Base-by-base conservation (phyloP, 2,329 filamentous ascomycete genomes). In the Diaporthe helianthi region DNA sequence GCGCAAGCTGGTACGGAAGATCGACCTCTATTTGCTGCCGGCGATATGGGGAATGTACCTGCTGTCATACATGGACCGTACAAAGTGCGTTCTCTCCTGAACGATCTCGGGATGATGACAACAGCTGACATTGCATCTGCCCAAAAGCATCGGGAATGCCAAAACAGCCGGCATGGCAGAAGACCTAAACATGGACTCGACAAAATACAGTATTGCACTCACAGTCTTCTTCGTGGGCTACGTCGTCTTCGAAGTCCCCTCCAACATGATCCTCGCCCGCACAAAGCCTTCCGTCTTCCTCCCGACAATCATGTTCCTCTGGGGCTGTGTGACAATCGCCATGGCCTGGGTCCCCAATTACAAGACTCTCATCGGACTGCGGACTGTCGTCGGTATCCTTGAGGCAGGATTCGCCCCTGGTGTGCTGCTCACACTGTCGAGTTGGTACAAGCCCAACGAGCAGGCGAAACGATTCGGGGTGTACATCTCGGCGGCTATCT, bases 401-500 rank as follows among this genome's bases (percentile, higher is more conserved):
- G 88, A 90, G 76, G 78, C 87, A 13, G 87, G 87, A 4, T 79
- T 89, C 0, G 86, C 86, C 69, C 86, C 86, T 0, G 87, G 86
- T 6, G 84, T 90, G 79, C 67, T 84, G 78, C 54, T 83, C 80
- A 89, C 90, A 72, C 80, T 92, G 0, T 88, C 86, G 0, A 90
- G 87, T 73, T 92, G 90, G 90, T 92, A 92, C 67, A 69, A 68
- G 17, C 71, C 67, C 7, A 65, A 61, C 15, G 74, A 76, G 61
- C 71, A 73, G 63, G 68, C 49, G 24, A 74, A 71, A 33, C 70
- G 74, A 5, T 72, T 69, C 24, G 89, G 89, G 2, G 85, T 90
- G 24, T 91, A 91, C 80, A 92, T 92, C 80, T 89, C 88, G 1
- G 89, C 89, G 0, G 90, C 90, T 0, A 88, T 90, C 0, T 78